Evolutionary conservation across 345 rosid genomes (phyloP), one percentile per base, ranked within the genome.

Genomic region (Camelina neglecta): DNA sequence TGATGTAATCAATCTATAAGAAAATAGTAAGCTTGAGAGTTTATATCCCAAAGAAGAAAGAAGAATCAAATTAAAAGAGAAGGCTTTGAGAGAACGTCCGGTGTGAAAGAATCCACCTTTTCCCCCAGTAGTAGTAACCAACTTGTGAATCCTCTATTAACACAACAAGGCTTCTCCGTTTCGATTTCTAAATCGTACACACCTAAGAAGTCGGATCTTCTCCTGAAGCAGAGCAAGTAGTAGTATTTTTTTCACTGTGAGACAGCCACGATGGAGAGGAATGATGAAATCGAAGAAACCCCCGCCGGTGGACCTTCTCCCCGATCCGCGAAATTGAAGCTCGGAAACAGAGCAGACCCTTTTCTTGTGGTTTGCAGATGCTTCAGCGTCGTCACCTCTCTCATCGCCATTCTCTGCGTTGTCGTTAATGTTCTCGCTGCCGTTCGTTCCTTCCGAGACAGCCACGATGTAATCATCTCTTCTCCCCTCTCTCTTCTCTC

Each of bases 341-440:
- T 70, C 15, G 79, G 80, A 18, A 18, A 75, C 8, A 65, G 90
- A 48, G 58, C 88, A 3, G 97, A 95, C 81, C 90, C 90, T 2
- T 73, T 93, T 33, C 71, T 95, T 65, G 83, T 93, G 3, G 83
- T 89, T 2, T 95, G 97, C 74, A 81, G 88, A 23, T 88, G 96
- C 80, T 95, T 93, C 83, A 77, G 96, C 72, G 54, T 92, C 66
- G 29, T 95, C 8, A 88, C 97, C 1, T 70, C 88, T 57, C 73
- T 95, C 24, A 77, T 88, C 24, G 96, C 94, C 39, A 69, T 90
- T 58, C 89, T 95, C 51, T 95, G 99, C 80, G 67, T 88, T 51
- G 88, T 81, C 42, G 97, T 95, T 74, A 95, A 95, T 71, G 84
- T 89, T 76, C 87, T 91, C 78, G 94, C 97, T 15, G 99, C 97